Conservation (phyloP, 2,329 filamentous ascomycete species). For the Aspergillus uvarum region DNA sequence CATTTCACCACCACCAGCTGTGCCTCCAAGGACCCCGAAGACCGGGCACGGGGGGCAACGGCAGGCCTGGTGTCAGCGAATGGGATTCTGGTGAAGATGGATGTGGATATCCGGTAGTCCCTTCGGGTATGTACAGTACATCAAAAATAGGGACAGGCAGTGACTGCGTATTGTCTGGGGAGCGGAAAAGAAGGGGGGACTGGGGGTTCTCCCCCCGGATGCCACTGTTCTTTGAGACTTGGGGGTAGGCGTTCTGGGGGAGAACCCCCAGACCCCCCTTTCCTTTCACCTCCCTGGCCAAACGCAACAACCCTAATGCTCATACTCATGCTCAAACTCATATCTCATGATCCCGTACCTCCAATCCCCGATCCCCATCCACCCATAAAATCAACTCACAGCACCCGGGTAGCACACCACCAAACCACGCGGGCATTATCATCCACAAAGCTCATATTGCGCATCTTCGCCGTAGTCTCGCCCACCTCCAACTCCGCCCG, state of each 20-base stretch:
- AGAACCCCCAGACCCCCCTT: too few relatives aligned
- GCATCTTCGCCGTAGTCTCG: background rate
- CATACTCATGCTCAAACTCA: background rate
- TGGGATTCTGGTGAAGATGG: too few relatives aligned
- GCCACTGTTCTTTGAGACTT: too few relatives aligned
- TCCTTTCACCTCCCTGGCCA: too few relatives aligned
- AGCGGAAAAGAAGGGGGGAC: too few relatives aligned
- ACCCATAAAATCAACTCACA: background rate
- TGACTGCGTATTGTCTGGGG: too few relatives aligned
- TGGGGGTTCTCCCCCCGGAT: too few relatives aligned
- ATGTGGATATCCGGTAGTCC: too few relatives aligned
- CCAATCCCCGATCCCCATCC: background rate
- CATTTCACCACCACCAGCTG: slow-evolving; percentile 1
- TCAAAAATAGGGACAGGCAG: too few relatives aligned
- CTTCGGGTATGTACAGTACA: too few relatives aligned
- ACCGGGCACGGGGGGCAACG: background rate
- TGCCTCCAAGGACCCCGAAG: background rate
- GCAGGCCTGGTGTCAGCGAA: background rate
- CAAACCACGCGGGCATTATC: background rate
- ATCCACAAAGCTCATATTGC: background rate
- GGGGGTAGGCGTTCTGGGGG: too few relatives aligned
- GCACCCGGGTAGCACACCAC: background rate
- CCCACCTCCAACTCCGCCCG: background rate
- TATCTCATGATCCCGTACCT: background rate
- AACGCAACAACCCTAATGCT: too few relatives aligned